These are phyloP conservation scores for Mycosphaerella arachidis DNA, from an alignment of 2,329 filamentous ascomycete species.

Conservation along the genomic window DNA sequence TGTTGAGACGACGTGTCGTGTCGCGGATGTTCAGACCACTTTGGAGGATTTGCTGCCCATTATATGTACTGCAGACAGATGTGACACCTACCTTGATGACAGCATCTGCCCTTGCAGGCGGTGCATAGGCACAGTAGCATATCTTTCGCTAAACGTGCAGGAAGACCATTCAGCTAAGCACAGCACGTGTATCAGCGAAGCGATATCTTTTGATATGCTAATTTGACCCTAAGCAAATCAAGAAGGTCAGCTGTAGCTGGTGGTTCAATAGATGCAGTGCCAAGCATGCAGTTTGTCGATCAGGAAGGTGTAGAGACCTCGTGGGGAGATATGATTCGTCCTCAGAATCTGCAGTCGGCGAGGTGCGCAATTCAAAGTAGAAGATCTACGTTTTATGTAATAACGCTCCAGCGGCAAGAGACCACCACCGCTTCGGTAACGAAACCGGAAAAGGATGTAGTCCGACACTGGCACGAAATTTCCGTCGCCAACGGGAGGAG, in stretches of 20 bases:
- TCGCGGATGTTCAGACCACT: background rate
- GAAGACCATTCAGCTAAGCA: background rate
- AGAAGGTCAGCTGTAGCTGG: background rate
- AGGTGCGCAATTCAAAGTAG: constrained; percentile 7
- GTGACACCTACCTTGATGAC: background rate
- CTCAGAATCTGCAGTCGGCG: constrained; percentile 1
- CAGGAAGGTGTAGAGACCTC: constrained; percentile 7
- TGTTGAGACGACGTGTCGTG: constrained; percentile 4
- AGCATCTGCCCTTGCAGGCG: background rate
- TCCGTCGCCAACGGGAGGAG: background rate
- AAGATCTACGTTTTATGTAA: constrained; percentile 16
- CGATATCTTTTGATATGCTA: constrained; percentile 12
- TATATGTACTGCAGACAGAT: background rate
- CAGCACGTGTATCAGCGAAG: constrained; percentile 17
- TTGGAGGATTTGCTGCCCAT: background rate
- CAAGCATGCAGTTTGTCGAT: constrained; percentile 19
- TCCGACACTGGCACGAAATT: background rate
- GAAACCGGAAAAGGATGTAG: background rate
- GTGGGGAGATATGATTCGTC: constrained; percentile 13
- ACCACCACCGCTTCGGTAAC: background rate
- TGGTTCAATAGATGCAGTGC: background rate
- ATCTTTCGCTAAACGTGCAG: background rate
- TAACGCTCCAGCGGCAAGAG: constrained; percentile 11
- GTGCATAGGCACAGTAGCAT: constrained; percentile 1
- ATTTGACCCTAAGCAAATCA: constrained; percentile 4